Conservation (phyloP, 2,329 filamentous ascomycete genomes). For the Magnaporthiopsis incrustans region DNA sequence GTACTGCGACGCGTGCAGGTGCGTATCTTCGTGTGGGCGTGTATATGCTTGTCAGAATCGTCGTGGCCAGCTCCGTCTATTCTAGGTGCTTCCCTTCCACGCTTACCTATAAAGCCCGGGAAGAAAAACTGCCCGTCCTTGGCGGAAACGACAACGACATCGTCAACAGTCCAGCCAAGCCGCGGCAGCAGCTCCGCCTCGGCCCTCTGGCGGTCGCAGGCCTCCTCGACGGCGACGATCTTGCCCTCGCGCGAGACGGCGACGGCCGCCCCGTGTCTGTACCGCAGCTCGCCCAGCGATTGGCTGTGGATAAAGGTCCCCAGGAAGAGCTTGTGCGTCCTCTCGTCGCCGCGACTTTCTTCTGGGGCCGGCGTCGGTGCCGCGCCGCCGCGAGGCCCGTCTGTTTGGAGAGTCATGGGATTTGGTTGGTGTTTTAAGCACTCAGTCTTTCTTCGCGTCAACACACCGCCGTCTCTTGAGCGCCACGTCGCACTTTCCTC, state of each 20-base stretch:
- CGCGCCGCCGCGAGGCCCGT: background rate
- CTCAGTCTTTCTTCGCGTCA: no score
- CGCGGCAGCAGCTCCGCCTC: constrained; percentile 26
- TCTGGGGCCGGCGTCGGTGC: background rate
- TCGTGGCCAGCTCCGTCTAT: background rate
- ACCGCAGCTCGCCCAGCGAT: constrained; percentile 38
- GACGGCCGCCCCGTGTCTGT: constrained; percentile 41
- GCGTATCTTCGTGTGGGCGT: constrained; percentile 65
- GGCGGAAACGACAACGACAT: constrained; percentile 28
- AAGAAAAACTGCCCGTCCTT: constrained; percentile 65
- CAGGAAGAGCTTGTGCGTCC: constrained; percentile 36
- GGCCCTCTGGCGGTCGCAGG: constrained; percentile 24
- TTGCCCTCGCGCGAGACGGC: constrained; percentile 41
- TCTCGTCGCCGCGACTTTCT: background rate
- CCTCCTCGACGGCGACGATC: constrained; percentile 39
- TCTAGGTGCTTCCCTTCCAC: background rate
- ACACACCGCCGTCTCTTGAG: background rate
- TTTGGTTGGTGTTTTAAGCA: background rate
- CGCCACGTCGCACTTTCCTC: background rate
- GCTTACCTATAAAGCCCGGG: constrained; percentile 67
- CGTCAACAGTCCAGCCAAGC: constrained; percentile 35
- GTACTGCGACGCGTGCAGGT: constrained; percentile 92
- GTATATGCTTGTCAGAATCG: background rate
- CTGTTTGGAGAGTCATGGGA: background rate
- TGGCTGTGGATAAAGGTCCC: constrained; percentile 50